These are phyloP conservation scores for Thelephora ganbajun DNA, from an alignment of 768 basidiomycete species.

Conservation along the genomic window DNA sequence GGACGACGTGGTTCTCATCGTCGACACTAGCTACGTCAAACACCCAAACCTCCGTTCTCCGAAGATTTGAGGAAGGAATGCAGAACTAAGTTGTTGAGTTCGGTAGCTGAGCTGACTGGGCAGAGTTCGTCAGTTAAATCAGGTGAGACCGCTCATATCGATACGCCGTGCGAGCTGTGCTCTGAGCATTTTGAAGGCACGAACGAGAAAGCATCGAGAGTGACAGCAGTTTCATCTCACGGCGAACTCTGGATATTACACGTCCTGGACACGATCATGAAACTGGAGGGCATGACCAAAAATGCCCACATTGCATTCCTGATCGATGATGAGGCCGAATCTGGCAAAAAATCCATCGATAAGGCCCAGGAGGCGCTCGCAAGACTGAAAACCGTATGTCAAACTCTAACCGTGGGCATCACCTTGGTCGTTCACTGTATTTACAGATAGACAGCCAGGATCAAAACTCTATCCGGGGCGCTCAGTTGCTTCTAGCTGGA, in stretches of 20 bases:
- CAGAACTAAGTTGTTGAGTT: constrained; percentile 54
- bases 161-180: too few species aligned
- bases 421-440: background rate
- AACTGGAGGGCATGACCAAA: constrained; percentile 53
- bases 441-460: constrained; percentile 14
- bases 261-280: constrained; percentile 38
- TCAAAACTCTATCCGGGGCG: constrained; percentile 51
- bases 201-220: constrained; percentile 35
- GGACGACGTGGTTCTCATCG: background rate
- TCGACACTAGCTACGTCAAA: constrained; percentile 36
- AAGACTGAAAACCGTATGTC: constrained; percentile 31
- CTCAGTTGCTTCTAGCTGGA: constrained; percentile 56
- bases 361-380: constrained; percentile 29
- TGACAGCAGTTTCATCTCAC: constrained; percentile 48
- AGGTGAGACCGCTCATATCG: constrained; percentile 22
- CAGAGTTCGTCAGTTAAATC: constrained; percentile 37
- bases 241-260: constrained; percentile 73
- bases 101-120: constrained; percentile 59
- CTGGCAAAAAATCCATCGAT: constrained; percentile 19
- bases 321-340: constrained; percentile 37
- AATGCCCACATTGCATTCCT: constrained; percentile 42
- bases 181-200: constrained; percentile 14
- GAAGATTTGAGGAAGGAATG: constrained; percentile 56
- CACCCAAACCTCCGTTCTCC: constrained; percentile 58
- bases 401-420: background rate